A percentile compares a stretch with the other conserved stretches of the same genome.
Conservation (phyloP, 805 yeast species). For the Kuraishia hungarica region DNA sequence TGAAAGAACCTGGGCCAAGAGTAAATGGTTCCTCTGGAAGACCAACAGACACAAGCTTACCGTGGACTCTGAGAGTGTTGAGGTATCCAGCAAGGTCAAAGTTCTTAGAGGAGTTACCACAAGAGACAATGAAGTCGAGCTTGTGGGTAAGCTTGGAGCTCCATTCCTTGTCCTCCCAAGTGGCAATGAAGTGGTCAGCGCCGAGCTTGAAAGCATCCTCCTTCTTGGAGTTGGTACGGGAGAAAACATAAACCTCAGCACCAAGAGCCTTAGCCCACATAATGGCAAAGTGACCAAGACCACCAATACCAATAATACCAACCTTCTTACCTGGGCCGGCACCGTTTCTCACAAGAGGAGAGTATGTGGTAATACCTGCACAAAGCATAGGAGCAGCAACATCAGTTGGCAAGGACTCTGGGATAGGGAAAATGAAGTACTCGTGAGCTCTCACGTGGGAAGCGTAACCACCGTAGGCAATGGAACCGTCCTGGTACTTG, state of each 20-base stretch:
- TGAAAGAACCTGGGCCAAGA: slow-evolving; percentile 31
- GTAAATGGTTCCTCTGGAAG: slow-evolving; percentile 44
- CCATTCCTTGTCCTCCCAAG: slow-evolving; percentile 31
- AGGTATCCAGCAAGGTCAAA: slow-evolving; percentile 42
- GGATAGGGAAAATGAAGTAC: slow-evolving; percentile 55
- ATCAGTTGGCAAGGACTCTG: slow-evolving; percentile 40
- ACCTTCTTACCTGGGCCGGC: slow-evolving; percentile 32
- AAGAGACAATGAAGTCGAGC: slow-evolving; percentile 44
- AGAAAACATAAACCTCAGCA: slow-evolving; percentile 51
- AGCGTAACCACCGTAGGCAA: slow-evolving; percentile 62
- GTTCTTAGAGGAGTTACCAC: slow-evolving; percentile 42
- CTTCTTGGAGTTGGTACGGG: slow-evolving; percentile 41
- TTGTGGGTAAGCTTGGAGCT: slow-evolving; percentile 16
- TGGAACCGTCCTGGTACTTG: slow-evolving; percentile 14
- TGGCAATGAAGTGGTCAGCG: slow-evolving; percentile 45
- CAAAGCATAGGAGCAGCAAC: slow-evolving; percentile 68
- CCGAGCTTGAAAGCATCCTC: slow-evolving; percentile 46
- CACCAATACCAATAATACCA: slow-evolving; percentile 59
- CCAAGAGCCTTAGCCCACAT: slow-evolving; percentile 55
- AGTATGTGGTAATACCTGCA: slow-evolving; percentile 68
- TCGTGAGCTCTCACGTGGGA: slow-evolving; percentile 57
- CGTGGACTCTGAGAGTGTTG: slow-evolving; percentile 44
- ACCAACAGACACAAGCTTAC: slow-evolving; percentile 57
- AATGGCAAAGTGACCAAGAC: slow-evolving; percentile 59
- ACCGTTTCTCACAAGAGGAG: slow-evolving; percentile 49